Conservation (phyloP, 164 flowering plant genomes). For the Hamamelis virginiana region DNA sequence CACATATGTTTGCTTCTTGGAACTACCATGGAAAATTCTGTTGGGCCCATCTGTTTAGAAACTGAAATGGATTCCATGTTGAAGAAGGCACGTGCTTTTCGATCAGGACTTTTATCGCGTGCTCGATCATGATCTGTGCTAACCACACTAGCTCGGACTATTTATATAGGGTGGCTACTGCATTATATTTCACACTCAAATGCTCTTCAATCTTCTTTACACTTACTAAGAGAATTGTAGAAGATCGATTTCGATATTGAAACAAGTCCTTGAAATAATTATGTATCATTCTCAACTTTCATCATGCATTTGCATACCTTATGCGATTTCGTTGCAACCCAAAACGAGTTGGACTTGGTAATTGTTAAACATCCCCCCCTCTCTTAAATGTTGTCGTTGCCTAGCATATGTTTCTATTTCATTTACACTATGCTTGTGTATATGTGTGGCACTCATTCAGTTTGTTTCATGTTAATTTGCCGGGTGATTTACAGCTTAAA, state of each 20-base stretch:
- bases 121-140: background rate
- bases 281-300: constrained; percentile 12
- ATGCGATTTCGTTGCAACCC: constrained; percentile 8
- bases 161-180: background rate
- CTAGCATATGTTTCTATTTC: background rate
- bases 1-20: background rate
- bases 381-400: background rate
- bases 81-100: too few relatives aligned
- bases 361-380: background rate
- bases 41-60: background rate
- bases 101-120: background rate
- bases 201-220: background rate
- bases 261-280: background rate
- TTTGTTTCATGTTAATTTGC: background rate
- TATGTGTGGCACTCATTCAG: background rate
- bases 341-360: constrained; percentile 3
- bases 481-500: constrained; percentile 12
- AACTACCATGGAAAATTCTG: background rate
- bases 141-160: background rate
- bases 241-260: background rate
- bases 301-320: constrained; percentile 1
- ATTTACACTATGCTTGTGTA: background rate
- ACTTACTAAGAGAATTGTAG: background rate
- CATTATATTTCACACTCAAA: too few relatives aligned
- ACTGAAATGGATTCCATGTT: too few relatives aligned